Evolutionary conservation across 2,329 filamentous ascomycete genomes (phyloP).

Genomic region (Hypoxylon rubiginosum): DNA sequence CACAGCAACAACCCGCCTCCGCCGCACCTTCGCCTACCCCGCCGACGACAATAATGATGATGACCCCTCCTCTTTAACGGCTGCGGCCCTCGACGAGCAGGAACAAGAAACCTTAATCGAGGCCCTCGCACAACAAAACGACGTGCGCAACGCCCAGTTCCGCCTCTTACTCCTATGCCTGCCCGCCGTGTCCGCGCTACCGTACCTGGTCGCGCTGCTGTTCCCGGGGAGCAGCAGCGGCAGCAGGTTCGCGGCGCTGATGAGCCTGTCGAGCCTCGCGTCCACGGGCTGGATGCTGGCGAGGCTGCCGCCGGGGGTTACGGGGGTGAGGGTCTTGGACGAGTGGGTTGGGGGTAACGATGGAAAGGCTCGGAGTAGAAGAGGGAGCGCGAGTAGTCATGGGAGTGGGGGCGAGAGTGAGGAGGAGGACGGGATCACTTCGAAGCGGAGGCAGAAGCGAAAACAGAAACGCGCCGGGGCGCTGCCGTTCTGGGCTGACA

Average conservation of each 20-base stretch:
- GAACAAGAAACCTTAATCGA: constrained; percentile 76
- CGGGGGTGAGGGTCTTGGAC: constrained; percentile 67
- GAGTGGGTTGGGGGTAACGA: constrained; percentile 54
- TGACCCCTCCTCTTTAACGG: constrained; percentile 67
- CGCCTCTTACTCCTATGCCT: constrained; percentile 69
- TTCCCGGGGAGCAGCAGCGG: constrained; percentile 3
- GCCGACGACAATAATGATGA: constrained; percentile 63
- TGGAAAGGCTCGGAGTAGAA: constrained; percentile 25
- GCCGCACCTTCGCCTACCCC: constrained; percentile 83
- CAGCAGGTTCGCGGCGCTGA: constrained; percentile 58
- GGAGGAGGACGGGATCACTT: too few species aligned
- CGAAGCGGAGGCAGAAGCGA: constrained; percentile 22
- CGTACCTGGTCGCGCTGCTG: constrained; percentile 66
- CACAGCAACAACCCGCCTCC: constrained; percentile 67
- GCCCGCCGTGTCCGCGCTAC: constrained; percentile 67
- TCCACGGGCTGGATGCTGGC: constrained; percentile 73
- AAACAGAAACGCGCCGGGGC: constrained; percentile 43
- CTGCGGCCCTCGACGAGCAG: constrained; percentile 59
- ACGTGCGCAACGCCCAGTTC: constrained; percentile 69
- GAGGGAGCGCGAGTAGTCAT: not conserved
- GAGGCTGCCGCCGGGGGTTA: constrained; percentile 66
- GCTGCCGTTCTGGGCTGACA: constrained; percentile 34
- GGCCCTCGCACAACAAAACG: constrained; percentile 67
- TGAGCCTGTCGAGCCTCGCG: constrained; percentile 73
- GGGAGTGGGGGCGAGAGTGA: not conserved